These are phyloP conservation scores for Albizia julibrissin DNA, from an alignment of 306 rosid genomes.

Conservation along the genomic window DNA sequence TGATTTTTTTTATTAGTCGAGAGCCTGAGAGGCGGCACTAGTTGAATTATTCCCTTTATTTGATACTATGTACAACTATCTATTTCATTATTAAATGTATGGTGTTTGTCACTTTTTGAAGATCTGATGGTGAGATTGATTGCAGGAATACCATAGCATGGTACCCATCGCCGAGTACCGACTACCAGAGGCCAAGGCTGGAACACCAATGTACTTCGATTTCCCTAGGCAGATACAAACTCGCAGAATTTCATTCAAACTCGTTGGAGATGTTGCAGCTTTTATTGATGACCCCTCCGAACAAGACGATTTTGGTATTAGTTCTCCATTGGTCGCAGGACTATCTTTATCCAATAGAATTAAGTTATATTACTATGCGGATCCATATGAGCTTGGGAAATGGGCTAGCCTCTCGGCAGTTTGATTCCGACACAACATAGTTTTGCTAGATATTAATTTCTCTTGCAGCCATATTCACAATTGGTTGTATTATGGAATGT, in stretches of 20 bases:
- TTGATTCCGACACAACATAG: slow-evolving; percentile 35
- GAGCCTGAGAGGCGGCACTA: not conserved
- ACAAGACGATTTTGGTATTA: slow-evolving; percentile 69
- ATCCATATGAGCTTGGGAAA: slow-evolving; percentile 25
- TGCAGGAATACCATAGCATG: slow-evolving; percentile 70
- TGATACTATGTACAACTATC: not conserved
- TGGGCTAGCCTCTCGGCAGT: slow-evolving; percentile 92
- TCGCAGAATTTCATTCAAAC: slow-evolving; percentile 71
- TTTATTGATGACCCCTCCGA: slow-evolving; percentile 80
- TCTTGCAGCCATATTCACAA: slow-evolving; percentile 32
- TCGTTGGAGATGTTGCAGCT: slow-evolving; percentile 85
- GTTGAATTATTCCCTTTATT: not conserved
- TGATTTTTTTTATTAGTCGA: not conserved
- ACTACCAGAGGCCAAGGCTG: slow-evolving; percentile 85
- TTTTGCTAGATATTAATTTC: slow-evolving; percentile 33
- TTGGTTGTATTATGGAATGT: slow-evolving; percentile 49
- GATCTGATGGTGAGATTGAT: slow-evolving; percentile 29
- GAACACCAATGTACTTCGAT: slow-evolving; percentile 94
- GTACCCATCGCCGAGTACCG: slow-evolving; percentile 82
- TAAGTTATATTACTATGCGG: slow-evolving; percentile 11
- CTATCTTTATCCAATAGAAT: slow-evolving; percentile 76
- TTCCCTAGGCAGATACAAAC: slow-evolving; percentile 70
- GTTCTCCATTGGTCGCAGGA: slow-evolving; percentile 62
- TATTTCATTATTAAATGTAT: not conserved
- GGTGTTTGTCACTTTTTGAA: not conserved